phyloP scores from a whole-genome alignment of 2,329 filamentous ascomycete genomes.

The Diaporthe sp. region DNA sequence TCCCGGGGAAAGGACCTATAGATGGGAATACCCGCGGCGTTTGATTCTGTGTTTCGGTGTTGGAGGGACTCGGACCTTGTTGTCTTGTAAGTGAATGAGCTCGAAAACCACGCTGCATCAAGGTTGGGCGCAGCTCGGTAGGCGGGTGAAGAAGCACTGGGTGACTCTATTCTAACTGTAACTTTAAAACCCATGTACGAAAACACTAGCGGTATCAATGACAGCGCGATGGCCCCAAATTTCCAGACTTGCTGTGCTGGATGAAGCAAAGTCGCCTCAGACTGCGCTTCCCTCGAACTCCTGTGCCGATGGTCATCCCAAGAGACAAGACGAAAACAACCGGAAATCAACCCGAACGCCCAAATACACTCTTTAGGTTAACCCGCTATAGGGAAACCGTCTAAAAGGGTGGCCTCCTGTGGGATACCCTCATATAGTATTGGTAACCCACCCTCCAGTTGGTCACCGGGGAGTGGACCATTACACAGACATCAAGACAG shows the following conservation, averaged over 20 bases:
- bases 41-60: constrained; percentile 20
- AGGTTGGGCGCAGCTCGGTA: background rate
- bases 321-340: background rate
- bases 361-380: background rate
- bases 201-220: constrained; percentile 1
- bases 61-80: background rate
- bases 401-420: background rate
- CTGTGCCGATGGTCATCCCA: too few species aligned
- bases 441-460: background rate
- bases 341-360: background rate
- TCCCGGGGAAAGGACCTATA: constrained; percentile 26
- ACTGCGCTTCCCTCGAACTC: background rate
- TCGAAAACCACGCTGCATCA: background rate
- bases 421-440: background rate
- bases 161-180: constrained; percentile 15
- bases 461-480: background rate
- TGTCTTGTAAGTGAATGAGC: background rate
- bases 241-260: background rate
- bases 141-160: background rate
- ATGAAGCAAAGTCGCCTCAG: background rate
- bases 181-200: constrained; percentile 13
- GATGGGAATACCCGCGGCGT: constrained; percentile 24
- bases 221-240: background rate
- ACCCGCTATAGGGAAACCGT: background rate
- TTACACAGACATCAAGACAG: constrained; percentile 12